Percentiles rank a stretch among this genome's conserved stretches.
Evolutionary conservation across 2,329 filamentous ascomycete species (phyloP).

Genomic region (Colletotrichum somersetense): DNA sequence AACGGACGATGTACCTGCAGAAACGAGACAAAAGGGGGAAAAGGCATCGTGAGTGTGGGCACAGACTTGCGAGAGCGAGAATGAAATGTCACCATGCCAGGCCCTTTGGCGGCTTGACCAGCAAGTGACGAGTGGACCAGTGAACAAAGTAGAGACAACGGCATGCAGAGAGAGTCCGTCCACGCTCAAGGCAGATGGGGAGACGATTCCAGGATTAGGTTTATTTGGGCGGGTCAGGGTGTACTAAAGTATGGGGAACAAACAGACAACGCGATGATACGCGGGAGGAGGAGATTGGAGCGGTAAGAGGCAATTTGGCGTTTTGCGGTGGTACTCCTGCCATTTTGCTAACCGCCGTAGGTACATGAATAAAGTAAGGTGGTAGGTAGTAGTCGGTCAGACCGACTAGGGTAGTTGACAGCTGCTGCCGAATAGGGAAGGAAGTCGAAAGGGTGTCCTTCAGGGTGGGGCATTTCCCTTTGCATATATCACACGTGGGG

Average conservation of each 20-base stretch:
- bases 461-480: neutral
- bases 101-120: neutral
- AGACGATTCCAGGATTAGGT: constrained; percentile 1
- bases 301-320: neutral
- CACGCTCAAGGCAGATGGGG: neutral
- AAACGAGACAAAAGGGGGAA: neutral
- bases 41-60: neutral
- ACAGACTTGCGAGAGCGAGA: neutral
- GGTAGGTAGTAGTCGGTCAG: neutral
- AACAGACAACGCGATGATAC: neutral
- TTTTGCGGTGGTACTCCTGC: neutral
- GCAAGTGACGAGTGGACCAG: neutral
- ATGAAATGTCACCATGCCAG: neutral
- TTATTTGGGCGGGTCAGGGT: neutral
- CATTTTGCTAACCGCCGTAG: constrained; percentile 11
- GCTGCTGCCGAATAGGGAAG: constrained; percentile 4
- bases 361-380: too few species aligned
- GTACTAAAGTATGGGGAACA: too few species aligned
- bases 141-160: neutral
- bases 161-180: neutral
- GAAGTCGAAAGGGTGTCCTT: neutral
- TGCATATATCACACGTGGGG: neutral
- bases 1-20: neutral
- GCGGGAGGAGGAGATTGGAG: neutral
- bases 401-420: neutral